Base-by-base conservation (phyloP, 768 basidiomycete species). In the Boletus subparvulus region DNA sequence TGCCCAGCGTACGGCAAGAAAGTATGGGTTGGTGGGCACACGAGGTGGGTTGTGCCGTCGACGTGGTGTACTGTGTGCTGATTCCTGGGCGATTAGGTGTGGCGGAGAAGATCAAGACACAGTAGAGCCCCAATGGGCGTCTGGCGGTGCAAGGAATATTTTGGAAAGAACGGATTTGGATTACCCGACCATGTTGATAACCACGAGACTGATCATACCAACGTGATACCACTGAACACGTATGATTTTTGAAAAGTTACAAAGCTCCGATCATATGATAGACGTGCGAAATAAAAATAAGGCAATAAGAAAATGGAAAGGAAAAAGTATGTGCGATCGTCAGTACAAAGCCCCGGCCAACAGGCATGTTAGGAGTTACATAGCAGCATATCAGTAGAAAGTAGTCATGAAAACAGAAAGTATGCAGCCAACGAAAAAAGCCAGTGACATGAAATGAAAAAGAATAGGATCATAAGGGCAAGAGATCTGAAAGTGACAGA, bases 1-100 rank as follows among this genome's bases (percentile, higher is more conserved):
- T 61, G 69, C 78, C 1, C 77, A 77, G 33, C 77, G 92, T 37
- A 82, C 89, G 2, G 75, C 83, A 43, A 86, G 81, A 74, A 90
- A 86, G 61, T 88, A 87, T 62, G 73, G 75, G 16, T 60, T 63
- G 41, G 39, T 56, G 21, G 59, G 56, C 21, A 56, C 50, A 50
- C 61, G 32, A 52, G 60, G 70, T 71, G 47, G 17, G 61, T 50
- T 4, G 37, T 17, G 37, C 12, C 37, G 37, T 37, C 28, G 28
- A 7, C 28, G 28, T 7, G 0, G 28, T 28, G 28, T 28, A 17
- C 17, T 4, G 39, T n/a, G 39, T n/a, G 13, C 44, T 56, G 50
- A 50, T 50, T 12, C 40, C 4, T 10, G 24, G 26, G 16, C 6
- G 5, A 8, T 17, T 33, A 64, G 70, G 42, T 2, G 37, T 49